Base-by-base conservation (phyloP, 306 rosid species). In the Senna tora region DNA sequence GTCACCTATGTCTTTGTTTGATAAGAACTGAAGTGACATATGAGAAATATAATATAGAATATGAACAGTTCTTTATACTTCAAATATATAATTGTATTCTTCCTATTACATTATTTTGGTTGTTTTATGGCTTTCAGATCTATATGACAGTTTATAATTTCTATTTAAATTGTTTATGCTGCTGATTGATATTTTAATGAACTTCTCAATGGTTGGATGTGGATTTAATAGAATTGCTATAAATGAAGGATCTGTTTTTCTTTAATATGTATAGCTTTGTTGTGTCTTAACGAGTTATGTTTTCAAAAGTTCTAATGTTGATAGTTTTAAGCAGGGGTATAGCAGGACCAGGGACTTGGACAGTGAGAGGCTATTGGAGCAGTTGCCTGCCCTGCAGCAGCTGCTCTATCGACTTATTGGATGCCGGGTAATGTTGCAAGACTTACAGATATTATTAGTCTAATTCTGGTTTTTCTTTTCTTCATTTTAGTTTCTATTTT, bases 351-450 rank as follows among this genome's bases (percentile, higher is more conserved):
- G 90, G 73, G 93, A 91, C 66, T 85, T 91, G 84, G 89, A 85
- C 28, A 79, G 87, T 68, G 96, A 87, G 76, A 89, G 84, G 63
- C 69, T 91, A 67, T 76, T 91, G 85, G 97, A 84, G 58, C 97
- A 89, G 51, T 82, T 91, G 84, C 96, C 97, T 59, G 88, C 96
- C 71, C 82, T 91, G 71, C 97, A 89, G 83, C 86, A 82, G 78
- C 84, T 91, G 33, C 87, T 91, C 39, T 85, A 79, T 84, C 91
- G 87, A 30, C 93, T 91, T 77, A 61, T 87, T 80, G 93, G 90
- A 72, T 91, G 96, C 69, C 85, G 45, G 92, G 97, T 91, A 83
- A 11, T 41, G 43, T 52, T 75, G 22, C 45, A 34, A 57, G 22
- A 45, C 77, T 20, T 64, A 10, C 50, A 53, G 74, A 77, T 79